These are phyloP conservation scores for Rhizopus sp. DNA, from an alignment of 371 early-diverging fungal genomes.

Conservation along the genomic window DNA sequence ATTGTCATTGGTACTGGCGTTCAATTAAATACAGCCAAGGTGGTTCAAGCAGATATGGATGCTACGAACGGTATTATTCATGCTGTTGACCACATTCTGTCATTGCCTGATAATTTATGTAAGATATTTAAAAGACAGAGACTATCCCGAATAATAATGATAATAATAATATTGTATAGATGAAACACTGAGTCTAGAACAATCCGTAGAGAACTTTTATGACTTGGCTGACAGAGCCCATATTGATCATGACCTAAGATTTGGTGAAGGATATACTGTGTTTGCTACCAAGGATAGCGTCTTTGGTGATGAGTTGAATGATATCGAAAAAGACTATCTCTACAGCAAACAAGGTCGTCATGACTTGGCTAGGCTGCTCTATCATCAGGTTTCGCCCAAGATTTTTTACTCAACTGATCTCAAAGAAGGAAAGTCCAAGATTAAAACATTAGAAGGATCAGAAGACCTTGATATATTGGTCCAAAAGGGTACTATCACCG, in stretches of 20 bases:
- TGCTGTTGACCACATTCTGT: constrained; percentile 34
- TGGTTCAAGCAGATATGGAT: constrained; percentile 29
- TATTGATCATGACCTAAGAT: constrained; percentile 24
- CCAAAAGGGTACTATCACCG: constrained; percentile 28
- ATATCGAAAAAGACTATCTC: constrained; percentile 36
- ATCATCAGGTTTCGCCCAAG: constrained; percentile 35
- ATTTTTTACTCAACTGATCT: constrained; percentile 32
- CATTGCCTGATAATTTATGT: constrained; percentile 40
- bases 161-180: constrained; percentile 4
- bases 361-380: constrained; percentile 37
- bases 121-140: constrained; percentile 6
- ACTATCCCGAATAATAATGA: too few relatives aligned
- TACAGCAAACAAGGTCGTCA: constrained; percentile 28
- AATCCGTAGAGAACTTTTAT: constrained; percentile 28
- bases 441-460: constrained; percentile 22
- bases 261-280: constrained; percentile 38
- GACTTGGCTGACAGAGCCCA: constrained; percentile 23
- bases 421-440: constrained; percentile 25
- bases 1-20: constrained; percentile 12
- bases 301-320: constrained; percentile 29
- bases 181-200: constrained; percentile 4
- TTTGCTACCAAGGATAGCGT: constrained; percentile 38
- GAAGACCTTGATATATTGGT: constrained; percentile 31
- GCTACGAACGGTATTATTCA: constrained; percentile 50
- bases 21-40: constrained; percentile 27